phyloP scores from a whole-genome alignment of 352 stramenopile species.

The Globisporangium iwayamae region DNA sequence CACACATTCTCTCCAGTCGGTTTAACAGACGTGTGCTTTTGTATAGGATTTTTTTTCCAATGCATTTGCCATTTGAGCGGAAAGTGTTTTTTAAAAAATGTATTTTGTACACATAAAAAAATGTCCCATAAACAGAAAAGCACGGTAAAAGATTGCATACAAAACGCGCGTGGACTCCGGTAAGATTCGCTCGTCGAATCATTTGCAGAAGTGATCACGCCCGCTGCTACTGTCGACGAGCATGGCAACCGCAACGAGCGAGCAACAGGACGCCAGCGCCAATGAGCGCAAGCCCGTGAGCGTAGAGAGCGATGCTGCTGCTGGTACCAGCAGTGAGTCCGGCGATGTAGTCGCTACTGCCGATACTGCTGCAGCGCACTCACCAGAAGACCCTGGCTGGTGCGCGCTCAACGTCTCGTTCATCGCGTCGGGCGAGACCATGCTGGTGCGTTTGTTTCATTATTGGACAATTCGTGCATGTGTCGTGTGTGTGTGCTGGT shows the following conservation, averaged over 20 bases:
- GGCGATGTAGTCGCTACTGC: neutral
- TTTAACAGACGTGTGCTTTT: too few species aligned
- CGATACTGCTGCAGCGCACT: neutral
- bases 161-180: too few species aligned
- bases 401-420: constrained; percentile 17
- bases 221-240: neutral
- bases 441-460: constrained; percentile 6
- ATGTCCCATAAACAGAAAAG: too few species aligned
- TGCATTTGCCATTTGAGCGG: too few species aligned
- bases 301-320: neutral
- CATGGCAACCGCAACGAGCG: neutral
- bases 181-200: neutral
- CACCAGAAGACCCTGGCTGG: constrained; percentile 10
- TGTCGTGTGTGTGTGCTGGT: neutral
- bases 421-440: constrained; percentile 11
- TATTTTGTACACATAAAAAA: too few species aligned
- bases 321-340: neutral
- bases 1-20: too few species aligned
- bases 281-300: neutral
- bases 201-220: neutral
- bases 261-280: neutral
- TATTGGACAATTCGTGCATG: too few species aligned
- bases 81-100: too few species aligned
- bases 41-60: too few species aligned
- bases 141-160: too few species aligned